Evolutionary conservation across 768 basidiomycete genomes (phyloP), one percentile per base, ranked within the genome.

Genomic region (Phanerochaete carnosa): DNA sequence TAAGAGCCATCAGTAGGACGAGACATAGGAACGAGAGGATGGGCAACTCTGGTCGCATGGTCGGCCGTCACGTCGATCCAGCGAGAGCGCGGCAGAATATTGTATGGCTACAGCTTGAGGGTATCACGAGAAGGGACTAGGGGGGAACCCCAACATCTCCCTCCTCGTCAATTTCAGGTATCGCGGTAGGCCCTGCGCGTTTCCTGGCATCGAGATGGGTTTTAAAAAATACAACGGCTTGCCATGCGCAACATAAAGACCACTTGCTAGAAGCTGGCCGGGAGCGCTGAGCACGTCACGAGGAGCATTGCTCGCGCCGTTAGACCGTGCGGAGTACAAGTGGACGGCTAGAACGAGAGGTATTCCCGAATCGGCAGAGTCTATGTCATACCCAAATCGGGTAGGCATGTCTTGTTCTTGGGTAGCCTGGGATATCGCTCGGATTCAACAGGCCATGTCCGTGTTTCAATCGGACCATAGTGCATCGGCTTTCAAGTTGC

Each of bases 11-110:
- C 22, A 71, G 64, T 8, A 67, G 45, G 16, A 62, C 65, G 16
- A 60, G 62, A 63, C 69, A 66, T 45, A 69, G 53, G 51, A 75
- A 72, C 25, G 73, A 71, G 30, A 70, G 45, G 22, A 65, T 63
- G 7, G 73, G 64, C 22, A 74, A 64, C 59, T 70, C 73, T 13
- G 68, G 56, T 47, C 59, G 65, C 69, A 68, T 69, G 51, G 57
- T 57, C 59, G 53, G 55, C 57, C 57, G 62, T 62, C 43, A 33
- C 28, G 57, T 62, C 62, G 62, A 62, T 54, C 62, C 62, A 62
- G 61, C 64, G 63, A 61, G 60, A 56, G 51, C 33, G 56, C 58
- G 45, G 57, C 62, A 22, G n/a, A 33, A 28, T 39, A 25, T 54
- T 45, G 39, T 37, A 59, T 52, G 22, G 58, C 35, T 53, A 54